Evolutionary conservation across 257 asterid species (phyloP).

Genomic region (Anisodus acutangulus): DNA sequence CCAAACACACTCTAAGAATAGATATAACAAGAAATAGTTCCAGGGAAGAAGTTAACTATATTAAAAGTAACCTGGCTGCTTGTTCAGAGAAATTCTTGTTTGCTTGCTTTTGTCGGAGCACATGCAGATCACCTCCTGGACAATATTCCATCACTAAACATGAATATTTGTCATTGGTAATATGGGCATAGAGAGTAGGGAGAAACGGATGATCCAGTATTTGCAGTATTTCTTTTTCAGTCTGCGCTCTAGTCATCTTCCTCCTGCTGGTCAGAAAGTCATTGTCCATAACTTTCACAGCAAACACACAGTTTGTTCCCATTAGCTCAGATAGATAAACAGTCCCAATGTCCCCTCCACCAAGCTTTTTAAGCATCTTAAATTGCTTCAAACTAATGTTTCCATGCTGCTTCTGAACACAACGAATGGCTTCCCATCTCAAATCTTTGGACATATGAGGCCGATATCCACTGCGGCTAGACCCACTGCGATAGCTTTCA

Average conservation of each 20-base stretch:
- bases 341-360: slow-evolving; percentile 86
- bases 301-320: slow-evolving; percentile 74
- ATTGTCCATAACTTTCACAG: slow-evolving; percentile 82
- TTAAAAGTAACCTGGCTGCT: slow-evolving; percentile 66
- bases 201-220: slow-evolving; percentile 92
- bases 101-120: slow-evolving; percentile 81
- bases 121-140: slow-evolving; percentile 95
- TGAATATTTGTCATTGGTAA: slow-evolving; percentile 64
- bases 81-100: slow-evolving; percentile 66
- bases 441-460: slow-evolving; percentile 86
- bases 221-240: slow-evolving; percentile 84
- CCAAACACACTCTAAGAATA: not conserved
- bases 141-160: slow-evolving; percentile 91
- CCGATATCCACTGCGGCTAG: slow-evolving; percentile 67
- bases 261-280: slow-evolving; percentile 58
- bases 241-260: slow-evolving; percentile 73
- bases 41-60: not conserved
- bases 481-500: slow-evolving; percentile 68
- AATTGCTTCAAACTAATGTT: slow-evolving; percentile 65
- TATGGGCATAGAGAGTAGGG: slow-evolving; percentile 82
- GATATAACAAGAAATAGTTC: not conserved
- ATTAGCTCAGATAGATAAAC: slow-evolving; percentile 82
- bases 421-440: slow-evolving; percentile 88
- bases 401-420: slow-evolving; percentile 64
- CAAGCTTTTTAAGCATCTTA: slow-evolving; percentile 73